Evolutionary conservation across 1,284 basidiomycete genomes (phyloP).

Genomic region (Peniophora sp.): DNA sequence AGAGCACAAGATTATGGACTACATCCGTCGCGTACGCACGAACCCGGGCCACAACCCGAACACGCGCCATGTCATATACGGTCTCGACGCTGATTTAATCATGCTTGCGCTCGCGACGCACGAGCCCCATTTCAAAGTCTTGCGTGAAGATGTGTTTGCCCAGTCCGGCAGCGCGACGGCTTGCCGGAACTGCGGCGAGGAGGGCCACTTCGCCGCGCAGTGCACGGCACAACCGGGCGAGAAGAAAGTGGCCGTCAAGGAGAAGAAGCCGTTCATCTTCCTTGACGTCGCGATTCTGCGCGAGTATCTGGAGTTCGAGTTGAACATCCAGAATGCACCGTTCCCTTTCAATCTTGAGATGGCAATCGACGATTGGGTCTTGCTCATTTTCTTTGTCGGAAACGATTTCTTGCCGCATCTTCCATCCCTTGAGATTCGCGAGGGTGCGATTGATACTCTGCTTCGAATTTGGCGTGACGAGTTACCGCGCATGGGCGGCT

Average conservation of each 20-base stretch:
- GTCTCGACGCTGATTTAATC: slow-evolving; percentile 97
- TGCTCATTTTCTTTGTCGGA: slow-evolving; percentile 99
- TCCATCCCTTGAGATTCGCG: slow-evolving; percentile 96
- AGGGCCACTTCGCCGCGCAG: slow-evolving; percentile 91
- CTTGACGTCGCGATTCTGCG: slow-evolving; percentile 93
- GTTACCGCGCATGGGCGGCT: slow-evolving; percentile 92
- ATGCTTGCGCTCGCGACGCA: slow-evolving; percentile 98
- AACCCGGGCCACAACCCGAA: slow-evolving; percentile 92
- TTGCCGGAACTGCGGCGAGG: slow-evolving; percentile 90
- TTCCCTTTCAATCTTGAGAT: slow-evolving; percentile 96
- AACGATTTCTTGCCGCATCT: slow-evolving; percentile 99
- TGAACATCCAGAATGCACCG: slow-evolving; percentile 69
- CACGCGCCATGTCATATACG: slow-evolving; percentile 96
- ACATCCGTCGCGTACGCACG: slow-evolving; percentile 84
- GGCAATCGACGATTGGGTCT: slow-evolving; percentile 99
- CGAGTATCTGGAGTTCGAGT: slow-evolving; percentile 96
- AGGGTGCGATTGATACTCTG: slow-evolving; percentile 97
- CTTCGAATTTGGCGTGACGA: slow-evolving; percentile 94
- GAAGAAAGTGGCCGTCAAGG: slow-evolving; percentile 57
- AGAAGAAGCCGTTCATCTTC: slow-evolving; percentile 99
- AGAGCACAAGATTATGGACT: slow-evolving; percentile 99
- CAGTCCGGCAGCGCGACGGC: slow-evolving; percentile 70
- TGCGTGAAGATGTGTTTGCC: slow-evolving; percentile 96
- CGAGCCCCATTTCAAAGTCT: slow-evolving; percentile 94
- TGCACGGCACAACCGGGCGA: slow-evolving; percentile 76